Evolutionary conservation across 805 yeast species (phyloP).

Genomic region (Scheffersomyces amazonensis): DNA sequence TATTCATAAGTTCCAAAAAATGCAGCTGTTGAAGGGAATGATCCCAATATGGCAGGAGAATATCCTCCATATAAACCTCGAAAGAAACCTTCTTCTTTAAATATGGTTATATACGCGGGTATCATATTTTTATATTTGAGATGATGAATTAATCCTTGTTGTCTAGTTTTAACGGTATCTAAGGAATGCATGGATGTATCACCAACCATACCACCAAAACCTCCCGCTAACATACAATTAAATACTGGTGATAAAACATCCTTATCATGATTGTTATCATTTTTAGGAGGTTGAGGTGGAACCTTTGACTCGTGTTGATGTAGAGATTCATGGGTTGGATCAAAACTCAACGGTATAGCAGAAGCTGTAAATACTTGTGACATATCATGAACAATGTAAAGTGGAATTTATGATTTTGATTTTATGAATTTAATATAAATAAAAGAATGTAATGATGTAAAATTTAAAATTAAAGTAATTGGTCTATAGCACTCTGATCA

Average conservation of each 20-base stretch:
- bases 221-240: constrained; percentile 82
- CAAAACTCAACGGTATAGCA: constrained; percentile 33
- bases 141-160: constrained; percentile 83
- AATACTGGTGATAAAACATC: constrained; percentile 39
- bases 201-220: constrained; percentile 90
- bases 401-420: not conserved
- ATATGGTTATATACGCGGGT: constrained; percentile 72
- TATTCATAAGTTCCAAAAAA: constrained; percentile 90
- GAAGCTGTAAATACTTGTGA: constrained; percentile 26
- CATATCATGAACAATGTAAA: constrained; percentile 13
- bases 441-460: no score
- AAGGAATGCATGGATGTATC: constrained; percentile 92
- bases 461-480: no score
- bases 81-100: constrained; percentile 77
- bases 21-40: constrained; percentile 91
- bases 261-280: no score
- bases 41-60: constrained; percentile 86
- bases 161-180: constrained; percentile 95
- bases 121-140: constrained; percentile 71
- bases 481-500: no score
- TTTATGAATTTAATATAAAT: no score
- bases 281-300: constrained; percentile 2
- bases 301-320: constrained; percentile 4
- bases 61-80: constrained; percentile 92
- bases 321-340: constrained; percentile 22